Evolutionary conservation across 2,329 filamentous ascomycete species (phyloP), one percentile per base, ranked within the genome.

Genomic region (Plectosphaerella cucumerina): DNA sequence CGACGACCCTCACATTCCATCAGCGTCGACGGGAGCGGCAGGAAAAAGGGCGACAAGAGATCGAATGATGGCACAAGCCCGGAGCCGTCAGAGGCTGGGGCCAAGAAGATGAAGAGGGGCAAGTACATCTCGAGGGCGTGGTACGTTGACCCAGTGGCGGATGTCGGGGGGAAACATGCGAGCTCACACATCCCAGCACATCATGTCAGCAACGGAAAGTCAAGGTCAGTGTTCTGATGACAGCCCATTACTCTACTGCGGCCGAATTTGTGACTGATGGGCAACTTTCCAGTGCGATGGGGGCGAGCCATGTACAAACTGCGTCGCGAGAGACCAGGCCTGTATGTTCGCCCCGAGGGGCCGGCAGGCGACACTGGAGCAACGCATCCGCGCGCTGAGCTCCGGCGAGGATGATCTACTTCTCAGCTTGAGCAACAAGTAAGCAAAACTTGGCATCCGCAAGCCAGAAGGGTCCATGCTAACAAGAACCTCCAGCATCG

Each of bases 71-170:
- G 26, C 21, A 15, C 26, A 20, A 47, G 44, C 15, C 44, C 41
- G 45, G 44, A 37, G n/a, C 23, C 42, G 17, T 22, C 51, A 37
- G 47, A 42, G 14, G 45, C 33, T 14, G 48, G 41, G 4, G 44
- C 49, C n/a, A 54, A 54, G 47, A 51, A 46, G 20, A 44, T 39
- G 31, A 54, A 54, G 35, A 48, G 49, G 15, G 52, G 49, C 9
- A 51, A 49, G 33, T 54, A 54, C 47, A 51, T 54, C n/a, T 51
- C 50, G 3, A 49, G 47, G 15, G 52, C 52, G 31, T 54, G 52
- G 52, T 54, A 49, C 17, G 50, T 44, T 18, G 23, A 45, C 9
- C 42, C 14, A 31, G n/a, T n/a, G n/a, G 3, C 26, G 26, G 26
- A 31, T 31, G 8, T 31, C 26, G 26, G 26, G 26, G 26, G 8